Evolutionary conservation across 2,329 filamentous ascomycete species (phyloP).

Genomic region (Fusarium paranaense): DNA sequence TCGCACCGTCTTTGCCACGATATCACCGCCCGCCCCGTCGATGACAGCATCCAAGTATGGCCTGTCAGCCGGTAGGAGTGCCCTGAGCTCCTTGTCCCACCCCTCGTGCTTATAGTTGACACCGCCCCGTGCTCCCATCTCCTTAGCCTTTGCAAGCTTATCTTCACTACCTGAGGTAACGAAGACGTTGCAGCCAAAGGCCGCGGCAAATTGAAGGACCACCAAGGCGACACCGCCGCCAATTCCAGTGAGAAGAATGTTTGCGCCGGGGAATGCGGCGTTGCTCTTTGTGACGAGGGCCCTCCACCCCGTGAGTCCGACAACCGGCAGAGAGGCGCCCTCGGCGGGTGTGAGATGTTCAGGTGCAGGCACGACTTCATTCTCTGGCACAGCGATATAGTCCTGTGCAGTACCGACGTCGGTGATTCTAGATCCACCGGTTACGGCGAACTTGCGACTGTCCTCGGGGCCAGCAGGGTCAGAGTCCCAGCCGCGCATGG

Average conservation of each 20-base stretch:
- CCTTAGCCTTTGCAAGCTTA: conserved; percentile 79
- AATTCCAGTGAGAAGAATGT: conserved; percentile 90
- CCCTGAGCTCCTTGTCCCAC: conserved; percentile 83
- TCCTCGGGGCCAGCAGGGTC: conserved; percentile 80
- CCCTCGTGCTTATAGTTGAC: conserved; percentile 81
- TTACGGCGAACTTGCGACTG: conserved; percentile 66
- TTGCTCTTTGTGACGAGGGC: conserved; percentile 84
- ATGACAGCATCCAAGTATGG: conserved; percentile 84
- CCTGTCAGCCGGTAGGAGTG: conserved; percentile 71
- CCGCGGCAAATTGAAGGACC: conserved; percentile 82
- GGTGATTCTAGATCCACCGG: conserved; percentile 75
- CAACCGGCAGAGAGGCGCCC: conserved; percentile 85
- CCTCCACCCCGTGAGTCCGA: conserved; percentile 89
- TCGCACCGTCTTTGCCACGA: conserved; percentile 75
- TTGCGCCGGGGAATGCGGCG: conserved; percentile 72
- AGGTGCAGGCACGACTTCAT: conserved; percentile 82
- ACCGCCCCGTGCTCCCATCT: conserved; percentile 83
- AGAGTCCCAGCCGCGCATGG: conserved; percentile 81
- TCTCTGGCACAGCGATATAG: conserved; percentile 74
- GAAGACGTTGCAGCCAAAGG: conserved; percentile 79
- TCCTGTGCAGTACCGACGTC: conserved; percentile 79
- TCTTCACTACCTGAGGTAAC: conserved; percentile 80
- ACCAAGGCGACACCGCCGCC: conserved; percentile 91
- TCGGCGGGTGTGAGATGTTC: conserved; percentile 77
- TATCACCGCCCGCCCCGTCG: conserved; percentile 90